phyloP scores from a whole-genome alignment of 331 rosid species.

The Spiraea crenata region DNA sequence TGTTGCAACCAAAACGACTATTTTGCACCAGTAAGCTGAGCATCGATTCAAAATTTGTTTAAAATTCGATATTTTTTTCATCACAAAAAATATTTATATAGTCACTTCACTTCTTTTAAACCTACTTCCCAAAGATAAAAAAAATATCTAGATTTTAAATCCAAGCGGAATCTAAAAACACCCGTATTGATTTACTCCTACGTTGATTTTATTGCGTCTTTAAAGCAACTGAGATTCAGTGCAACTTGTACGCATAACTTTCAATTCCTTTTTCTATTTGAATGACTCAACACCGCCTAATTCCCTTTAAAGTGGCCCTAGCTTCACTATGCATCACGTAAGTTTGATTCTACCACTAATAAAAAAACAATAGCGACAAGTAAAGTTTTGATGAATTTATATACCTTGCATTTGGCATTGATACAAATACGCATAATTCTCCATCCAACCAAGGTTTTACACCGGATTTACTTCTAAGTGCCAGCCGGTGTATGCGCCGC shows the following conservation, averaged over 20 bases:
- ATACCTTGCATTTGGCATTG: no score
- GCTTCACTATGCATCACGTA: neutral
- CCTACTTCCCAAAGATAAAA: no score
- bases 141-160: no score
- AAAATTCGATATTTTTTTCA: no score
- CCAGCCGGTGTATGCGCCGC: no score
- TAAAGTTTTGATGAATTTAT: neutral
- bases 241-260: neutral
- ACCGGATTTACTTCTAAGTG: no score
- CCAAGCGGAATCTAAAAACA: neutral
- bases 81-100: no score
- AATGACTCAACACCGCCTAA: constrained; percentile 7
- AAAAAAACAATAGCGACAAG: neutral
- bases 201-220: constrained; percentile 1
- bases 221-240: constrained; percentile 21
- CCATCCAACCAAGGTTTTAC: no score
- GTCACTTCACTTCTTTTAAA: no score
- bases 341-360: neutral
- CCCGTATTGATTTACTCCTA: neutral
- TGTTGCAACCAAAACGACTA: neutral
- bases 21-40: neutral
- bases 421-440: no score
- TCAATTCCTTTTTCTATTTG: neutral
- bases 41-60: no score
- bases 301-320: constrained; percentile 1